phyloP scores from a whole-genome alignment of 2,329 filamentous ascomycete genomes.

The Scedosporium minutisporum region DNA sequence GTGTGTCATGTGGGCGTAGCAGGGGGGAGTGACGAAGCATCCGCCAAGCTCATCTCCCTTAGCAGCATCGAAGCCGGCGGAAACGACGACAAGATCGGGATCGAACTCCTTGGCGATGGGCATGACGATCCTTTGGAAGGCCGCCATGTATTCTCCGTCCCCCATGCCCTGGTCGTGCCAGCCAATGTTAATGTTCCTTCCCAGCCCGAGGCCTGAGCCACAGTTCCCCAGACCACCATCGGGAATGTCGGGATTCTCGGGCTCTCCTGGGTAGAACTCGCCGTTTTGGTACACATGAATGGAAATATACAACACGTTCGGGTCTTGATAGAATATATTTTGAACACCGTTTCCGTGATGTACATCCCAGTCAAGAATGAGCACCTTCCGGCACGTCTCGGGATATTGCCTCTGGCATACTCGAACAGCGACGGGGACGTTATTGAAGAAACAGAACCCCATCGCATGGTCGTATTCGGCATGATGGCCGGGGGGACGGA shows the following conservation, averaged over 20 bases:
- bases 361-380: constrained; percentile 89
- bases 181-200: constrained; percentile 57
- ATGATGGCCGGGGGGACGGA: constrained; percentile 90
- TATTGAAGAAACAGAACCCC: constrained; percentile 97
- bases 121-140: constrained; percentile 94
- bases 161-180: constrained; percentile 73
- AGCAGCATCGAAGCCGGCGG: constrained; percentile 91
- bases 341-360: constrained; percentile 86
- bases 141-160: constrained; percentile 92
- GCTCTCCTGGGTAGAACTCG: constrained; percentile 69
- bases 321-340: constrained; percentile 90
- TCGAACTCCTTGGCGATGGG: constrained; percentile 89
- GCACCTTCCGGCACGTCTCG: constrained; percentile 71
- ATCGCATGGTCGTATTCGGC: constrained; percentile 78
- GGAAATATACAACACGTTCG: constrained; percentile 92
- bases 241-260: constrained; percentile 45
- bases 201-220: constrained; percentile 43
- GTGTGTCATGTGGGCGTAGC: constrained; percentile 97
- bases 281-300: constrained; percentile 82
- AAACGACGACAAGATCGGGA: constrained; percentile 89
- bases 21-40: constrained; percentile 82
- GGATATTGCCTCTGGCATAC: constrained; percentile 78
- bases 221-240: constrained; percentile 54
- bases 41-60: constrained; percentile 87
- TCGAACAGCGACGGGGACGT: constrained; percentile 84